Conservation (phyloP, 1,284 basidiomycete genomes). For the Pholiota adiposa region DNA sequence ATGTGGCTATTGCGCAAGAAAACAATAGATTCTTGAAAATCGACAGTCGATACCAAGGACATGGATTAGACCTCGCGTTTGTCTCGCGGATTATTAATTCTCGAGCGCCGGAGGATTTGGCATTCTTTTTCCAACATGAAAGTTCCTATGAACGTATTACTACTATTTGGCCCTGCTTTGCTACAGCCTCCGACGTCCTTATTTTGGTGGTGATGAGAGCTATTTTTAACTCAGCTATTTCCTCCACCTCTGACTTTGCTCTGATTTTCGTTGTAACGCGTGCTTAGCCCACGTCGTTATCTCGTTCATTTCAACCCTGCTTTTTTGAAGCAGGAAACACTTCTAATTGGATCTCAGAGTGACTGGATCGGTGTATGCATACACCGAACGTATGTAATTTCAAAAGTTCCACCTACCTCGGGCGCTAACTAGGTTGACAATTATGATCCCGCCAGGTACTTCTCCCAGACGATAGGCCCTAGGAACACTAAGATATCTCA, state of each 20-base stretch:
- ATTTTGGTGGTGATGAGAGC: not conserved
- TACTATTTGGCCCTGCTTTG: not conserved
- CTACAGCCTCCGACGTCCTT: not conserved
- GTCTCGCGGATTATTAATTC: no score
- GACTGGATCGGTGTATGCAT: not conserved
- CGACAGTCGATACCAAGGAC: no score
- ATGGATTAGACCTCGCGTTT: no score
- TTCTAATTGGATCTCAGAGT: not conserved
- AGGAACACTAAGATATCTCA: not conserved
- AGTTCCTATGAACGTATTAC: no score
- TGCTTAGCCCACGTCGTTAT: not conserved
- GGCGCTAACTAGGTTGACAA: no score
- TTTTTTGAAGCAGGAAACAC: not conserved
- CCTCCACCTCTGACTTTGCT: not conserved
- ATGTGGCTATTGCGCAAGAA: no score
- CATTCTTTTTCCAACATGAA: no score
- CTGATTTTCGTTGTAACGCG: not conserved
- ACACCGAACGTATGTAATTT: not conserved
- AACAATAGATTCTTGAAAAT: no score
- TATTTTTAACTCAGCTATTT: not conserved
- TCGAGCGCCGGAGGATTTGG: no score
- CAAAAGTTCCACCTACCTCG: not conserved
- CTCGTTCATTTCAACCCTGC: not conserved
- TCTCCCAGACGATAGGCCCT: not conserved
- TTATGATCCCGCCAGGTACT: not conserved